phyloP scores from a whole-genome alignment of 371 early-diverging fungal genomes.

The Apophysomyces trapeziformis region DNA sequence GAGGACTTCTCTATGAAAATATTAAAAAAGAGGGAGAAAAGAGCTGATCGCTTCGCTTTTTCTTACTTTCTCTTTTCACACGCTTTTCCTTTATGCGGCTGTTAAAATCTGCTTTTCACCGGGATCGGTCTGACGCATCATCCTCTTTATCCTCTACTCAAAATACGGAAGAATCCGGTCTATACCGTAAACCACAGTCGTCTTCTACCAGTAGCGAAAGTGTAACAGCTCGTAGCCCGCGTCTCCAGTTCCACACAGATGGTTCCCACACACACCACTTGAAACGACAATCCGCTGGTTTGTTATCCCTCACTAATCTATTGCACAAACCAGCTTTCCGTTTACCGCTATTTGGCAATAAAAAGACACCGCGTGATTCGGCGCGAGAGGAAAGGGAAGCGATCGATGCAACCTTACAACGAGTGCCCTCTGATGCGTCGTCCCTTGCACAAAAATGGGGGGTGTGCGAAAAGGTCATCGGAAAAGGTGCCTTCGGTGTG shows the following conservation, averaged over 20 bases:
- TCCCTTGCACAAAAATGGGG: constrained; percentile 52
- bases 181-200: not conserved
- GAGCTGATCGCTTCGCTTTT: not conserved
- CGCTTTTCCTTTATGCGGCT: not conserved
- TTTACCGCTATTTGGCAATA: constrained; percentile 34
- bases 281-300: constrained; percentile 31
- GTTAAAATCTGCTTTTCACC: constrained; percentile 6
- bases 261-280: constrained; percentile 47
- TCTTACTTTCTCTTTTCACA: not conserved
- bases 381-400: constrained; percentile 36
- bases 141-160: not conserved
- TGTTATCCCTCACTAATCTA: constrained; percentile 30
- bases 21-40: too few species aligned
- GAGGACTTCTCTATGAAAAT: too few species aligned
- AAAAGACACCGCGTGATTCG: constrained; percentile 25
- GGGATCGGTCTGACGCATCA: not conserved
- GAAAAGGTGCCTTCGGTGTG: constrained; percentile 56
- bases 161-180: constrained; percentile 3
- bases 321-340: constrained; percentile 17
- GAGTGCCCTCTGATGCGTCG: constrained; percentile 15
- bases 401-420: constrained; percentile 26
- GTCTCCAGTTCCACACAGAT: constrained; percentile 38
- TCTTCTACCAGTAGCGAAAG: constrained; percentile 4
- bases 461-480: constrained; percentile 55
- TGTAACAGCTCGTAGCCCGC: constrained; percentile 7